Evolutionary conservation across 2,329 filamentous ascomycete species (phyloP).

Genomic region (Diaporthe longicolla): DNA sequence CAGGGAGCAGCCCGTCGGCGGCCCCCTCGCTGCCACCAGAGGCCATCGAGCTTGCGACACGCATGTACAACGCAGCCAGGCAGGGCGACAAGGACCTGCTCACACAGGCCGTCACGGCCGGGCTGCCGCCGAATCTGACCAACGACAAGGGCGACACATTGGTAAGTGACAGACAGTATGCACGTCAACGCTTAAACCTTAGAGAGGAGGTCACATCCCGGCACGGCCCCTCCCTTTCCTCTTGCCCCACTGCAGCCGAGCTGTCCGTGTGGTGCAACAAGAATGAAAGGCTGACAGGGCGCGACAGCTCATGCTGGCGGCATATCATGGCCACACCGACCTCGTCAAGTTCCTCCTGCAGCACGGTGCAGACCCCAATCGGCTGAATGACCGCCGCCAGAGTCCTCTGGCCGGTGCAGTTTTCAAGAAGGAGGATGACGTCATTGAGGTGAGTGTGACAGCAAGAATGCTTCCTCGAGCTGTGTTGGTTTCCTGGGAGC

Average conservation of each 20-base stretch:
- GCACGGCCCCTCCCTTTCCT: not conserved
- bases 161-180: constrained; percentile 53
- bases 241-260: not conserved
- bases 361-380: constrained; percentile 76
- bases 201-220: not conserved
- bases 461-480: not conserved
- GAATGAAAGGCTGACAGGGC: constrained; percentile 6
- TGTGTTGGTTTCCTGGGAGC: too few relatives aligned
- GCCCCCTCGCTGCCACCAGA: constrained; percentile 67
- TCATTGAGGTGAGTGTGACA: constrained; percentile 65
- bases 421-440: constrained; percentile 77
- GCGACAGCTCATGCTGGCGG: constrained; percentile 76
- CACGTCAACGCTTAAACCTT: not conserved
- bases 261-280: not conserved
- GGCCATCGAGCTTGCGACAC: constrained; percentile 74
- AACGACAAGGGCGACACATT: constrained; percentile 82
- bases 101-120: constrained; percentile 73
- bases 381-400: constrained; percentile 77
- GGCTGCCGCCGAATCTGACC: constrained; percentile 78
- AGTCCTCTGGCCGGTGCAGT: constrained; percentile 79
- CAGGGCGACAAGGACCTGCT: constrained; percentile 70
- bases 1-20: not conserved
- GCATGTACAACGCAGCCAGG: constrained; percentile 77
- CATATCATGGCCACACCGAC: constrained; percentile 76
- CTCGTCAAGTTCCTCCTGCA: constrained; percentile 73